These are phyloP conservation scores for Podaxis sp. DNA, from an alignment of 768 basidiomycete species.

Conservation along the genomic window DNA sequence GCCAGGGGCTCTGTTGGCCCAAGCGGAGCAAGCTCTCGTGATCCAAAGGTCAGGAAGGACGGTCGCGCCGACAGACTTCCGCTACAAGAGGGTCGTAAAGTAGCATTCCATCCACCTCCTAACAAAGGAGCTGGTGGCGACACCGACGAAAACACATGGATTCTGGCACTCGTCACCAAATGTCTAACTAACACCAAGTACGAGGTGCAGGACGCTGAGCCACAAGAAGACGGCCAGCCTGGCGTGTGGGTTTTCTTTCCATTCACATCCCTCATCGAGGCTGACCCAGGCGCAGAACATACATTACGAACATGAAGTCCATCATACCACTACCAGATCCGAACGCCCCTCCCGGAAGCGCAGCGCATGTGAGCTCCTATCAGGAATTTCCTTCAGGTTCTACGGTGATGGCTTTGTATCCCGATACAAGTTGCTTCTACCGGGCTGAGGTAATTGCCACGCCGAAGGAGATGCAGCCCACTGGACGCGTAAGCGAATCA, in stretches of 20 bases:
- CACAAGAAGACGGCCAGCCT: conserved; percentile 77
- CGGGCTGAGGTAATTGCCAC: conserved; percentile 80
- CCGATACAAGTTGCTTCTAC: conserved; percentile 90
- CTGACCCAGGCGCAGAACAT: conserved; percentile 11
- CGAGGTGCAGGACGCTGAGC: conserved; percentile 84
- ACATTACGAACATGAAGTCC: conserved; percentile 65
- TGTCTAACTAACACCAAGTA: conserved; percentile 78
- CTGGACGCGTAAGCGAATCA: conserved; percentile 31
- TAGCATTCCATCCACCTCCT: conserved; percentile 74
- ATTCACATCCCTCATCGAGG: conserved; percentile 5
- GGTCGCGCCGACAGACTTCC: conserved; percentile 61
- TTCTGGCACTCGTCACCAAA: conserved; percentile 72
- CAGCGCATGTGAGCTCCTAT: conserved; percentile 68
- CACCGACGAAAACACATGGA: conserved; percentile 68
- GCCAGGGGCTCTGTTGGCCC: conserved; percentile 60
- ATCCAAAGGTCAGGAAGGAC: conserved; percentile 67
- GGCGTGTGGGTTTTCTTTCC: conserved; percentile 43
- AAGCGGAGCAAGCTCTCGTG: conserved; percentile 52
- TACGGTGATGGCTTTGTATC: conserved; percentile 85
- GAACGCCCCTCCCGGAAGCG: conserved; percentile 50
- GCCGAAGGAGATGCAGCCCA: conserved; percentile 45
- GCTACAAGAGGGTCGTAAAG: conserved; percentile 71
- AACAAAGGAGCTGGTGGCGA: conserved; percentile 45
- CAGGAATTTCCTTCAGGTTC: conserved; percentile 71
- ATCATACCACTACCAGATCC: conserved; percentile 84